A percentile compares a stretch with the other conserved stretches of the same genome.
Evolutionary conservation across 345 rosid species (phyloP).

Genomic region (Carallia pectinifolia): DNA sequence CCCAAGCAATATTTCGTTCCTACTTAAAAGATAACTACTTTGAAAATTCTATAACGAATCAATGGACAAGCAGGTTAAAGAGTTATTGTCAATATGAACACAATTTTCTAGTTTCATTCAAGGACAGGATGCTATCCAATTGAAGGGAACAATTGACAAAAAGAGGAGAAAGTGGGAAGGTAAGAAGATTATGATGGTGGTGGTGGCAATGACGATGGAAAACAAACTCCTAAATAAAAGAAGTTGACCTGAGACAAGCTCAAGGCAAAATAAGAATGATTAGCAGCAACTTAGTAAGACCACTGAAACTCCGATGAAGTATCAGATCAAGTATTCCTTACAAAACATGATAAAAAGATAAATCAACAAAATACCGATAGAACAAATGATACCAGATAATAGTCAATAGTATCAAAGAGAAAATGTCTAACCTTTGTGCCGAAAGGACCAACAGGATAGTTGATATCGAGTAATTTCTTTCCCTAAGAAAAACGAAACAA

Average conservation of each 20-base stretch:
- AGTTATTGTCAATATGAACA: not conserved
- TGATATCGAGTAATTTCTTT: constrained; percentile 59
- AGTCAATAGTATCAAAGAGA: not conserved
- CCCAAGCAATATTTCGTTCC: not conserved
- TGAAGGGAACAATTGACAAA: too few species aligned
- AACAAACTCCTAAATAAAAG: too few species aligned
- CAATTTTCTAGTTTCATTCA: not conserved
- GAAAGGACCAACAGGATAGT: constrained; percentile 79
- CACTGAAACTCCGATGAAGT: too few species aligned
- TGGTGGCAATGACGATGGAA: too few species aligned
- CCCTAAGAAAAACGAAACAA: constrained; percentile 47
- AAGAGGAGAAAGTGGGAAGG: too few species aligned
- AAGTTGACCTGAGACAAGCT: too few species aligned
- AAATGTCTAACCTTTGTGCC: constrained; percentile 79
- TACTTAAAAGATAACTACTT: not conserved
- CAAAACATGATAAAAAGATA: not conserved
- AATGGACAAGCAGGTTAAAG: not conserved
- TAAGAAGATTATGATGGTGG: too few species aligned
- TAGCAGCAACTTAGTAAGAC: too few species aligned
- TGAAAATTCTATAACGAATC: not conserved
- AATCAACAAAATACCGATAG: not conserved
- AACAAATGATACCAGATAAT: not conserved
- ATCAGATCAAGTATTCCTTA: too few species aligned
- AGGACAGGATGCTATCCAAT: too few species aligned
- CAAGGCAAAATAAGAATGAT: too few species aligned